Evolutionary conservation across 345 rosid genomes (phyloP), one percentile per base, ranked within the genome.

Genomic region (Eucalyptus viminalis): DNA sequence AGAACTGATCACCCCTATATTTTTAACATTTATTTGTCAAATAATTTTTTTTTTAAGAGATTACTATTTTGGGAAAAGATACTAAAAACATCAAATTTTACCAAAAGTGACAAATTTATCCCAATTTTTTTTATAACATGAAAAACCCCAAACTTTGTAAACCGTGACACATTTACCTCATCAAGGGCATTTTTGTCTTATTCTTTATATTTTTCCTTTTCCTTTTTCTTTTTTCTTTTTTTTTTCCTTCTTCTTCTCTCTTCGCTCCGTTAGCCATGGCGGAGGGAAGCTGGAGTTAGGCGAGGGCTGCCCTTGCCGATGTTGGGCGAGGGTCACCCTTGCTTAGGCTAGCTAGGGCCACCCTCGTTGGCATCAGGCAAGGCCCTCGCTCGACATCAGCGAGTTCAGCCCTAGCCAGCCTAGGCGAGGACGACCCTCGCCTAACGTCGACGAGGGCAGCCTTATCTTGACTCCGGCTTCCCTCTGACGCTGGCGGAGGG

Each of bases 401-500:
- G 7, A 49, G 15, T 37, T 37, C 3, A 34, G 4, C 37, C 37
- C 37, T 37, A 37, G 37, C 37, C 37, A 34, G 4, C 37, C 37
- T 37, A 37, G 37, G 50, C 2, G 14, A 49, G 50, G 50, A 13
- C 6, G 2, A 5, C 16, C 51, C 50, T 49, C 2, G 16, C 50
- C 14, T 6, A 2, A 49, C 1, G 7, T 2, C 6, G 2, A 1
- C 3, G 53, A 50, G 21, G 54, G 54, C 17, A 50, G 21, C 54
- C 54, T 2, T 6, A 0, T 0, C 21, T 50, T 50, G 54, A 6
- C 8, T 50, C 0, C 0, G 0, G 1, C 19, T 50, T 50, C 54
- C 8, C 3, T 50, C 54, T 0, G 0, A 16, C 1, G 54, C 4
- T 0, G 1, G 0, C 1, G 1, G 8, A 16, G 21, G 8, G 21